Evolutionary conservation across 208 protist genomes (phyloP), one percentile per base, ranked within the genome.

Genomic region (Wallacemonas sp.): DNA sequence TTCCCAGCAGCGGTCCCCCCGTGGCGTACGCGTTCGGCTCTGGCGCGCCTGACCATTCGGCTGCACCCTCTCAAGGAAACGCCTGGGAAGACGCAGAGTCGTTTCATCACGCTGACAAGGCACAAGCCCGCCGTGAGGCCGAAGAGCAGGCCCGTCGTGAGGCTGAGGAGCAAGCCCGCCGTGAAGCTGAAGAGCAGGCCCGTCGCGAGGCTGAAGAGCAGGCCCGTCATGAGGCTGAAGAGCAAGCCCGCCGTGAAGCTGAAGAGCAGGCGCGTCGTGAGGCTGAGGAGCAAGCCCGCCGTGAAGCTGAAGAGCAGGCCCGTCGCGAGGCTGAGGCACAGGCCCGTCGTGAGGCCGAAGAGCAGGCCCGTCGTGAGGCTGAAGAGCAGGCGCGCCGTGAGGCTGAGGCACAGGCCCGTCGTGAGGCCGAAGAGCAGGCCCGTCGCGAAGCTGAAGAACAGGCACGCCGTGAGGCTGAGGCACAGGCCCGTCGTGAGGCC

Each of bases 371-470:
- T 19, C 55, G 55, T 26, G 29, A 57, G n/a, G 64, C 64, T 39
- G 64, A 69, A 37, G 64, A 69, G 44, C n/a, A 61, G 27, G 68
- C 68, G 1, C 57, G 69, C 12, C 68, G 59, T 10, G 66, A 74
- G 48, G 68, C 68, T 9, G 76, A 68, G n/a, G 66, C 72, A 38
- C 57, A 62, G 39, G 52, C 52, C 8, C 30, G 52, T 13, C 36
- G 52, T 37, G 30, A 59, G 52, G 52, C 52, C 39, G 33, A 59
- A n/a, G 52, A 59, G 52, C 9, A 62, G 21, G 55, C 55, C 3
- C 52, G 52, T 39, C 52, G 30, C 22, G 52, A 57, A 57, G 26
- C 53, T 32, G 60, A 44, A 32, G 24, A 57, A 19, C 24, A 57
- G 27, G 50, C 50, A 8, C 24, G 50, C 24, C 50, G 50, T 37